Percentiles rank a stretch among this genome's conserved stretches.
These are phyloP conservation scores for Ustilago crameri DNA, from an alignment of 1,284 basidiomycete genomes.

Conservation along the genomic window DNA sequence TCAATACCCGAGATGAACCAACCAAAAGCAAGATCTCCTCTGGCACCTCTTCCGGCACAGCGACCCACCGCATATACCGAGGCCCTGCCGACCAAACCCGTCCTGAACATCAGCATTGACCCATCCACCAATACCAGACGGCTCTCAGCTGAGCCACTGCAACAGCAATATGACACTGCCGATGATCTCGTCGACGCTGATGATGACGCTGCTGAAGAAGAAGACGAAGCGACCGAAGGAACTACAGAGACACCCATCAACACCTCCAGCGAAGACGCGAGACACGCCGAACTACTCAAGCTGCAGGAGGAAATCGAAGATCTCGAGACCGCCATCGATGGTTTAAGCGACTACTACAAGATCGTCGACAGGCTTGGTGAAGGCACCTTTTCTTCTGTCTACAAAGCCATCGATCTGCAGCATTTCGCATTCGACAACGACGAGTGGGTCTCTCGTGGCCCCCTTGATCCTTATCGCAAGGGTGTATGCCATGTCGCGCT, in stretches of 20 bases:
- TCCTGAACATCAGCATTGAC: neutral
- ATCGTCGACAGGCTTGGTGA: slow-evolving; percentile 92
- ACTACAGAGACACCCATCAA: slow-evolving; percentile 19
- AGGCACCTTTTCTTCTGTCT: slow-evolving; percentile 97
- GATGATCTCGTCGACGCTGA: slow-evolving; percentile 19
- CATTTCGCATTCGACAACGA: slow-evolving; percentile 83
- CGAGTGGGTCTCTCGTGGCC: slow-evolving; percentile 73
- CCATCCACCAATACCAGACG: slow-evolving; percentile 5
- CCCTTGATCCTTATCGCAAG: slow-evolving; percentile 36
- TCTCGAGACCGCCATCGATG: slow-evolving; percentile 79
- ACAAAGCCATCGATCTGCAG: slow-evolving; percentile 88
- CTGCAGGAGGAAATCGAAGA: slow-evolving; percentile 70
- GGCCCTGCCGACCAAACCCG: neutral
- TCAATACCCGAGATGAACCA: slow-evolving; percentile 4
- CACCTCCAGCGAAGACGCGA: slow-evolving; percentile 42
- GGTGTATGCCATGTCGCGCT: slow-evolving; percentile 81
- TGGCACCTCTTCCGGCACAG: neutral
- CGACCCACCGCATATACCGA: neutral
- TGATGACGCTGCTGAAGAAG: slow-evolving; percentile 15
- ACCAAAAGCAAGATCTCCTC: neutral
- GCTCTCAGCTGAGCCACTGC: neutral
- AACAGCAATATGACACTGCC: slow-evolving; percentile 6
- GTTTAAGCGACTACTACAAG: slow-evolving; percentile 76
- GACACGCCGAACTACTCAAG: slow-evolving; percentile 40
- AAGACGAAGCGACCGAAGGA: slow-evolving; percentile 20